Base-by-base conservation (phyloP, 352 stramenopile genomes). In the Phytophthora lateralis region DNA sequence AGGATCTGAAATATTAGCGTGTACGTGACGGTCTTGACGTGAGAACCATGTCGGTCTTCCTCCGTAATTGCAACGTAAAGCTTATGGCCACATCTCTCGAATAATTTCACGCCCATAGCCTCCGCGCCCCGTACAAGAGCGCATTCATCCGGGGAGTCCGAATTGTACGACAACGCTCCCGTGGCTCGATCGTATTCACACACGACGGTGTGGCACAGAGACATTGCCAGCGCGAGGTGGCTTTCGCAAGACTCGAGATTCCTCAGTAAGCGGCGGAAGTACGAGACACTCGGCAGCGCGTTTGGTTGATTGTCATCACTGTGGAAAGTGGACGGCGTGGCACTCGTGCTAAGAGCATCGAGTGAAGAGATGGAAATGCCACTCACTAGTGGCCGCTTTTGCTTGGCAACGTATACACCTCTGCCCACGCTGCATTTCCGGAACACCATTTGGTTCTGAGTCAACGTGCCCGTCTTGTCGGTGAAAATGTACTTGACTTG, bases 391-490 rank as follows among this genome's bases (percentile, higher is more conserved):
- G 48, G 34, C 17, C 49, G 60, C 27, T 59, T 60, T 27, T 56
- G 48, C 17, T 57, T 55, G 2, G 78, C 64, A 8, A 87, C 78
- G 71, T 97, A 98, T n/a, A 95, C 60, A 6, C 75, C 63, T 17
- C 93, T 91, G 49, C 90, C 88, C 12, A 98, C 90, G 58, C 87
- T 97, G 63, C 93, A 98, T 53, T 95, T 92, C 35, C 97, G 97
- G 62, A 99, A 99, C 45, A 94, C 85, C 95, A 98, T 98, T 41
- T 91, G 78, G 63, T 98, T 98, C 53, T 93, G 78, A 14, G 95
- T 98, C 42, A 98, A 64, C 24, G 95, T 98, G 6, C 95, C 95
- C 3, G 95, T 98, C 66, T 98, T 98, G 69, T 98, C 95, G 0
- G 79, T 98, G 63, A 98, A 97, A 61, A 98, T 86, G 47, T 94